Conservation (phyloP, 2,329 filamentous ascomycete species). For the Blastomyces gilchristii region DNA sequence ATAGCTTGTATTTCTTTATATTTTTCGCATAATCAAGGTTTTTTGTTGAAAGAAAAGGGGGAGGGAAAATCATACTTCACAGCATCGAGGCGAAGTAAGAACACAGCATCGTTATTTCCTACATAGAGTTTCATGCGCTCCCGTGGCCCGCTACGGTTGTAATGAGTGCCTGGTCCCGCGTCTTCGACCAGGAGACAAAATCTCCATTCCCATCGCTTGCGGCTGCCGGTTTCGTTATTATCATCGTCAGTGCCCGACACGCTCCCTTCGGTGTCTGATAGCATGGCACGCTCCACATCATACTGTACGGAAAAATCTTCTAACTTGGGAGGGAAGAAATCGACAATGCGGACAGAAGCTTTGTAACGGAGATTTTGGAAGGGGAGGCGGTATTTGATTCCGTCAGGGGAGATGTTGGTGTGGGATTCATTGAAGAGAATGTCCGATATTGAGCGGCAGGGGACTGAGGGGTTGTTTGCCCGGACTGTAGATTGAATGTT, state of each 20-base stretch:
- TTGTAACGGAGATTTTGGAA: slow-evolving; percentile 67
- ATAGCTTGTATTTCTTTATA: not conserved
- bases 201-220: slow-evolving; percentile 63
- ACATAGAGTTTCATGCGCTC: slow-evolving; percentile 58
- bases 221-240: slow-evolving; percentile 17
- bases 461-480: slow-evolving; percentile 36
- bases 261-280: slow-evolving; percentile 34
- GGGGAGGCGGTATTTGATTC: slow-evolving; percentile 46
- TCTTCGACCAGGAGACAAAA: slow-evolving; percentile 75
- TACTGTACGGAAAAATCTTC: slow-evolving; percentile 56
- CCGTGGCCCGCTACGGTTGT: slow-evolving; percentile 28
- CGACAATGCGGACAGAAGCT: slow-evolving; percentile 62
- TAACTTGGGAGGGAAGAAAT: slow-evolving; percentile 62
- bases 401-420: slow-evolving; percentile 37
- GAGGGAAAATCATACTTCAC: slow-evolving; percentile 37
- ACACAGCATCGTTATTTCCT: slow-evolving; percentile 47
- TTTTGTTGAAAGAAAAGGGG: not conserved
- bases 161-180: slow-evolving; percentile 31
- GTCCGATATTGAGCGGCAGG: slow-evolving; percentile 33
- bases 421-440: slow-evolving; percentile 42
- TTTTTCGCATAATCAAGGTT: not conserved
- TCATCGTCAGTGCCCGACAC: slow-evolving; percentile 26
- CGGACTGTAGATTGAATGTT: slow-evolving; percentile 33
- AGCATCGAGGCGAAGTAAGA: slow-evolving; percentile 47
- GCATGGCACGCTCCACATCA: slow-evolving; percentile 41